Evolutionary conservation across 345 rosid species (phyloP), one percentile per base, ranked within the genome.

Genomic region (Salix purpurea): DNA sequence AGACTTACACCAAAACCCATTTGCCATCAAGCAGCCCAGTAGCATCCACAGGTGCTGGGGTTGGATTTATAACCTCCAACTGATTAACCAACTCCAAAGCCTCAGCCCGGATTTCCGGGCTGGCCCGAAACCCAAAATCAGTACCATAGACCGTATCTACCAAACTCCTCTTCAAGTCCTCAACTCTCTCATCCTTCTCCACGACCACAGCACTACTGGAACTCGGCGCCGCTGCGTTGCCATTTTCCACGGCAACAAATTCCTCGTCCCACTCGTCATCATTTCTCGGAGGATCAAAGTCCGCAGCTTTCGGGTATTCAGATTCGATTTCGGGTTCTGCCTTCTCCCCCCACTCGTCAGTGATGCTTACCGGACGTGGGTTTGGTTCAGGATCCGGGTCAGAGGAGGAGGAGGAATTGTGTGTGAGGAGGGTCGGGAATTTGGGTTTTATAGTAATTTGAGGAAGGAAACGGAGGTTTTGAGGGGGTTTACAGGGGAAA

Each of bases 321-420:
- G 89, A 76, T 24, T 70, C 80, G 11, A 84, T 69, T 56, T 78
- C 74, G 24, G 73, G 65, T 40, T 76, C 91, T 60, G 87, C 14
- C 78, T 85, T 90, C 69, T 96, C 99, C 0, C 97, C 96, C 98
- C 98, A 93, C 81, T 93, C 96, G 78, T 96, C 98, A 14, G 93
- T 85, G 76, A 88, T 40, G 30, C 52, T 69, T 60, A 5, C 5
- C 50, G 67, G 62, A 15, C 39, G 6, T 48, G 81, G 60, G 72
- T 13, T 60, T 28, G 62, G 30, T 28, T 65, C 70, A 24, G 80
- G 66, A 34, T 48, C 71, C 14, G 62, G 48, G 64, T 5, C 36
- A 24, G 36, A 58, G 23, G 44, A 64, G 16, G 13, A 7, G 16
- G 34, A 15, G 74, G 85, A 79, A 10, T 70, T 68, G 76, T 5